Evolutionary conservation across 768 basidiomycete genomes (phyloP), one percentile per base, ranked within the genome.

Genomic region (Amanita thiersii): DNA sequence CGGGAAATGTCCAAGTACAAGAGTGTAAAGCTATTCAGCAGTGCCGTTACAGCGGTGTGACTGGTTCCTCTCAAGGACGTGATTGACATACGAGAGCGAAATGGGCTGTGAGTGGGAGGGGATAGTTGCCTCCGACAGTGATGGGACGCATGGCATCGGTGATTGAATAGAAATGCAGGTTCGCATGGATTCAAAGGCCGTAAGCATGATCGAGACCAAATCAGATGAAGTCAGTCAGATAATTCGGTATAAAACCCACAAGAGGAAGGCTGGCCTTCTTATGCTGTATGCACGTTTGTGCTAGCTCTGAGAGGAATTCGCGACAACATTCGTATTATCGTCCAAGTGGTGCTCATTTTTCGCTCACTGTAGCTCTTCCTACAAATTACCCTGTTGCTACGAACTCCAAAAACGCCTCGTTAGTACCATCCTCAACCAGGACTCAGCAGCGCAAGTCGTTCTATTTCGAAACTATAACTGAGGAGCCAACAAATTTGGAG

Each of bases 401-500:
- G 37, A 39, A 42, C 44, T 23, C 38, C 38, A 26, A 24, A 24
- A 15, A 36, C 39, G 14, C 29, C 45, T 29, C 45, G 36, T 28
- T 40, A 40, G 33, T 43, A 14, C 37, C 42, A 34, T 35, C 49
- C 46, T 40, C 40, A 45, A 47, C 44, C 39, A 55, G n/a, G 30
- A 41, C 56, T 8, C 19, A 49, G 34, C 55, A 52, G 34, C 57
- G 58, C 35, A 57, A 59, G 29, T 61, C 62, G 15, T 64, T 61
- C 61, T 47, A 61, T 37, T 63, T 60, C 54, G 69, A 69, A 55
- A 61, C 73, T 44, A 78, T 78, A 51, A 55, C 59, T 50, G 76
- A 78, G 55, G 74, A 75, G 56, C 68, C 69, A 37, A 57, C 56
- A 44, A 47, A 44, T 50, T 57, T 58, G 50, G 60, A 61, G 31